Evolutionary conservation across 352 stramenopile genomes (phyloP), one percentile per base, ranked within the genome.

Genomic region (Phytopythium oedochilum): DNA sequence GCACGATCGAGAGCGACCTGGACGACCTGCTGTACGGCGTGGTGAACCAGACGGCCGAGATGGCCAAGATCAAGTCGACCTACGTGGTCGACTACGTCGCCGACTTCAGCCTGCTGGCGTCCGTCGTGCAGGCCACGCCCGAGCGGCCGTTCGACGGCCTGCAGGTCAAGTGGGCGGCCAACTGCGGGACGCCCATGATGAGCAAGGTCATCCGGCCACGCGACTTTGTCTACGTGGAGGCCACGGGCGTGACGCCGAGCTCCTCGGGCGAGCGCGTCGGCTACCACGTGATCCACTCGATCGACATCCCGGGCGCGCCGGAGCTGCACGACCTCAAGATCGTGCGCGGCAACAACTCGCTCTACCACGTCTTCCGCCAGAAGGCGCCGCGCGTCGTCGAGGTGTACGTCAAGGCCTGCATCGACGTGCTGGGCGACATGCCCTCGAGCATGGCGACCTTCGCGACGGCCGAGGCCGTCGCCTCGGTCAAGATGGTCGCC

Each of bases 201-300:
- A 62, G 59, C 11, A 45, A 49, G 0, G 60, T 80, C 34, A 63
- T 75, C 28, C 63, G 66, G 26, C 57, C 65, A 10, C 75, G 75
- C 8, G 75, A 86, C 49, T 69, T 64, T n/a, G 60, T 77, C 0
- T 73, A 64, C 32, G 36, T 87, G 10, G 71, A 84, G 29, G 72
- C 63, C 28, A 83, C 72, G 5, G 72, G 75, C 7, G 66, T 79
- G 20, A 67, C 59, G 2, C 39, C 59, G 36, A 70, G 59, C 18
- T 59, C 67, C 1, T 64, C 53, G 0, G 66, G 66, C 0, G 72
- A 86, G 40, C 68, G 63, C n/a, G 55, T 83, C 23, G 73, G 73
- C 4, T 80, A 71, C 57, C 70, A 77, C 29, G 72, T 80, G 38
- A 53, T 78, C 44, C 70, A 83, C 54, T 80, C 70, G 10, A 44